These are phyloP conservation scores for Metschnikowia henanensis DNA, from an alignment of 805 yeast species.

Conservation along the genomic window DNA sequence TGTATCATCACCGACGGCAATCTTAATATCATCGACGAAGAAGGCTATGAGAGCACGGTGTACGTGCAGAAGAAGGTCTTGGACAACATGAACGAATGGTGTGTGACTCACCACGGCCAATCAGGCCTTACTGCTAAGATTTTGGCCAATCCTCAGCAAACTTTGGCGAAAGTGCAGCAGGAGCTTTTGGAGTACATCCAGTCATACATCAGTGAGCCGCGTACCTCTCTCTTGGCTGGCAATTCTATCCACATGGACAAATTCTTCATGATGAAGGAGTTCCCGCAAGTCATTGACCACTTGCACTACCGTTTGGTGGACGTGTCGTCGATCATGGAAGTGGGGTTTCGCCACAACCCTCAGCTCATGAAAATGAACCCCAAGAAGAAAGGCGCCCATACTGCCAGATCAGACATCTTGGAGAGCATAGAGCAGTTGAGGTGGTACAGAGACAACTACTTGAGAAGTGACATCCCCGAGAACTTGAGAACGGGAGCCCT, in stretches of 20 bases:
- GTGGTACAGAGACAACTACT: conserved; percentile 73
- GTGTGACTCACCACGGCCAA: conserved; percentile 73
- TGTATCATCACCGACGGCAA: conserved; percentile 87
- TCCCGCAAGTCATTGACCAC: conserved; percentile 69
- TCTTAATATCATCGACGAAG: conserved; percentile 63
- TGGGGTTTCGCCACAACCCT: conserved; percentile 77
- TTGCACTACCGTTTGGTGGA: conserved; percentile 80
- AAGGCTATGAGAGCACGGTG: conserved; percentile 80
- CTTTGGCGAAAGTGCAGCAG: conserved; percentile 58
- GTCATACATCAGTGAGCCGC: conserved; percentile 49
- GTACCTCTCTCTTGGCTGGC: conserved; percentile 80
- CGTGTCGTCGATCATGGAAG: conserved; percentile 83
- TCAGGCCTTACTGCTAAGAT: conserved; percentile 79
- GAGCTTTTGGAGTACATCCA: conserved; percentile 65
- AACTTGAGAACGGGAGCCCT: not conserved
- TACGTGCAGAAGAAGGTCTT: conserved; percentile 62
- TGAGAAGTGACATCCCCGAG: conserved; percentile 29
- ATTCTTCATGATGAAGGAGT: conserved; percentile 76
- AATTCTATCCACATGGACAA: conserved; percentile 92
- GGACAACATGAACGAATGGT: conserved; percentile 87
- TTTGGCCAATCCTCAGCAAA: conserved; percentile 49
- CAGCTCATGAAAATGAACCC: conserved; percentile 57
- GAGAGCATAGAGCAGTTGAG: conserved; percentile 84
- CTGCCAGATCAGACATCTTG: conserved; percentile 84
- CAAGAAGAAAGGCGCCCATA: conserved; percentile 68